phyloP scores from a whole-genome alignment of 1,284 basidiomycete genomes.

The Porogramme epimiltina region DNA sequence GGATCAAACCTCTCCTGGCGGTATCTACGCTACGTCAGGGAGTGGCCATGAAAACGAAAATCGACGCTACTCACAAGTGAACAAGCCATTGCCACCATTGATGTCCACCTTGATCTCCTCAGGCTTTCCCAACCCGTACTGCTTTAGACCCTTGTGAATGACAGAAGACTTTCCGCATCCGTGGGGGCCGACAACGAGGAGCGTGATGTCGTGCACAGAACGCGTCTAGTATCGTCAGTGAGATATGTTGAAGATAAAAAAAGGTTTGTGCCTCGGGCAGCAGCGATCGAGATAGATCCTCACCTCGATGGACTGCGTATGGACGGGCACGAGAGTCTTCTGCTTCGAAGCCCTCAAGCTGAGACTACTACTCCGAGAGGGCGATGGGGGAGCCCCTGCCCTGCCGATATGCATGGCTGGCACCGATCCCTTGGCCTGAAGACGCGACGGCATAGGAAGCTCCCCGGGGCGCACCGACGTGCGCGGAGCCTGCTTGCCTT shows the following conservation, averaged over 20 bases:
- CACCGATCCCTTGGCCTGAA: slow-evolving; percentile 42
- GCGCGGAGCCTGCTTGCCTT: slow-evolving; percentile 27
- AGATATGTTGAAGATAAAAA: too few relatives aligned
- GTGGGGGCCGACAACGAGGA: slow-evolving; percentile 67
- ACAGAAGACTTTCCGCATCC: slow-evolving; percentile 75
- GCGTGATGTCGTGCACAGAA: slow-evolving; percentile 41
- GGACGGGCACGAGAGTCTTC: slow-evolving; percentile 32
- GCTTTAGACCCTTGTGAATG: slow-evolving; percentile 67
- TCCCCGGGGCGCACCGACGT: slow-evolving; percentile 48
- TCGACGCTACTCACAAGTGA: slow-evolving; percentile 27
- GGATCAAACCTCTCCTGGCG: slow-evolving; percentile 48
- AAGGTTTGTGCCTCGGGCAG: not conserved
- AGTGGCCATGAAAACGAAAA: not conserved
- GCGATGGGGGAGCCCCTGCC: slow-evolving; percentile 33
- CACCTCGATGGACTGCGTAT: slow-evolving; percentile 27
- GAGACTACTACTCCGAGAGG: slow-evolving; percentile 39
- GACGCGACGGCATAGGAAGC: slow-evolving; percentile 55
- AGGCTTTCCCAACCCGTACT: slow-evolving; percentile 54
- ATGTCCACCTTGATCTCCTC: slow-evolving; percentile 33
- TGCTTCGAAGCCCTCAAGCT: slow-evolving; percentile 27
- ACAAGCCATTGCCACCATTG: slow-evolving; percentile 8
- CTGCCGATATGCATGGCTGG: slow-evolving; percentile 42
- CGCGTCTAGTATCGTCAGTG: not conserved
- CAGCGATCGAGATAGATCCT: not conserved
- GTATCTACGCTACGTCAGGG: slow-evolving; percentile 39